Conservation (phyloP, 495 filamentous ascomycete genomes). For the Tuber magnatum region DNA sequence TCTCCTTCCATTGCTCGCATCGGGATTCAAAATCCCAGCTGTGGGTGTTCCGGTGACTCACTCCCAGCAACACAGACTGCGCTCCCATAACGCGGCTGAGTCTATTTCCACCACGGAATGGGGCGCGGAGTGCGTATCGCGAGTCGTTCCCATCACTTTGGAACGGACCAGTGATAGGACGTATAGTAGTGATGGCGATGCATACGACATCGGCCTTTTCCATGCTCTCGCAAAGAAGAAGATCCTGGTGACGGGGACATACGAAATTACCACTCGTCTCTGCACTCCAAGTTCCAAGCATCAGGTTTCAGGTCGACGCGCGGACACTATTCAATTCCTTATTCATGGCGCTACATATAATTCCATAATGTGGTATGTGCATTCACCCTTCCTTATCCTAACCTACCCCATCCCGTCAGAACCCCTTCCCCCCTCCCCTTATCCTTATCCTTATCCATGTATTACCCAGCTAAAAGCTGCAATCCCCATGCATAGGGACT, state of each 20-base stretch:
- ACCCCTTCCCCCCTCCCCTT: neutral
- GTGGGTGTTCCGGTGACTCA: neutral
- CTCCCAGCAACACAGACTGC: slow-evolving; percentile 1
- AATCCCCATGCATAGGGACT: slow-evolving; percentile 8
- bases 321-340: slow-evolving; percentile 32
- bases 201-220: slow-evolving; percentile 13
- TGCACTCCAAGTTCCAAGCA: neutral
- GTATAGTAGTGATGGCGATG: neutral
- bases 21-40: neutral
- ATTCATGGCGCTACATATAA: slow-evolving; percentile 28
- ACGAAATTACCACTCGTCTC: slow-evolving; percentile 12
- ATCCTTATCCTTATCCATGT: slow-evolving; percentile 6
- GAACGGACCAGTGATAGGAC: slow-evolving; percentile 17
- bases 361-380: slow-evolving; percentile 27
- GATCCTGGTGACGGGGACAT: slow-evolving; percentile 13
- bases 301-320: slow-evolving; percentile 10
- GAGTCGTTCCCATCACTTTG: slow-evolving; percentile 5
- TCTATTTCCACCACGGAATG: neutral
- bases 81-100: neutral
- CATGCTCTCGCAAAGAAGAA: slow-evolving; percentile 13
- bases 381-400: slow-evolving; percentile 1
- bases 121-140: slow-evolving; percentile 17
- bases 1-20: slow-evolving; percentile 3
- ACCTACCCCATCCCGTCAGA: neutral
- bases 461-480: neutral